Evolutionary conservation across 768 basidiomycete species (phyloP).

Genomic region (Lentinula raphanica): DNA sequence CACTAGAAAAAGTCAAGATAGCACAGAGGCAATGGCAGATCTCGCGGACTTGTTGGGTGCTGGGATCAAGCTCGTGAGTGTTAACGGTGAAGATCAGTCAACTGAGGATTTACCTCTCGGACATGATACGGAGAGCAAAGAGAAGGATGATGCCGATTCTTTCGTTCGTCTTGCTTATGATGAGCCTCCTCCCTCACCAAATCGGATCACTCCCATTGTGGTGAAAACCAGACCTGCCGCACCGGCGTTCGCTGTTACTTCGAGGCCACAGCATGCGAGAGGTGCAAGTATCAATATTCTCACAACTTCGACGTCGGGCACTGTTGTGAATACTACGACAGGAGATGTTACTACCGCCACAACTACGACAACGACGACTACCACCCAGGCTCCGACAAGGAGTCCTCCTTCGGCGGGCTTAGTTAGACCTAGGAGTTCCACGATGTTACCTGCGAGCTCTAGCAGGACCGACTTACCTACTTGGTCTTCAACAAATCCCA

Average conservation of each 20-base stretch:
- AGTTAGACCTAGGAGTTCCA: background rate
- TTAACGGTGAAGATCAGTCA: constrained; percentile 26
- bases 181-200: constrained; percentile 7
- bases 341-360: background rate
- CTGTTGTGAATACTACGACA: background rate
- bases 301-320: background rate
- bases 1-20: background rate
- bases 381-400: constrained; percentile 1
- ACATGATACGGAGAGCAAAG: constrained; percentile 16
- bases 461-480: background rate
- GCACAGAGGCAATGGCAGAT: constrained; percentile 28
- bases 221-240: constrained; percentile 53
- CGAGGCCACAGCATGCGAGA: constrained; percentile 42
- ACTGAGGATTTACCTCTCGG: constrained; percentile 13
- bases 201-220: constrained; percentile 45
- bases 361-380: constrained; percentile 4
- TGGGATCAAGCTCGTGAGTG: constrained; percentile 35
- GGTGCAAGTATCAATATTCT: constrained; percentile 8
- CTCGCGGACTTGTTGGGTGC: constrained; percentile 38
- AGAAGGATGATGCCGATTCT: constrained; percentile 21
- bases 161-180: background rate
- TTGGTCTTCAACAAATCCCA: background rate
- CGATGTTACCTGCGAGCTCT: background rate
- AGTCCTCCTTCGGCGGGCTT: background rate
- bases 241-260: constrained; percentile 58